phyloP scores from a whole-genome alignment of 495 filamentous ascomycete species.

The Neurospora sp. region DNA sequence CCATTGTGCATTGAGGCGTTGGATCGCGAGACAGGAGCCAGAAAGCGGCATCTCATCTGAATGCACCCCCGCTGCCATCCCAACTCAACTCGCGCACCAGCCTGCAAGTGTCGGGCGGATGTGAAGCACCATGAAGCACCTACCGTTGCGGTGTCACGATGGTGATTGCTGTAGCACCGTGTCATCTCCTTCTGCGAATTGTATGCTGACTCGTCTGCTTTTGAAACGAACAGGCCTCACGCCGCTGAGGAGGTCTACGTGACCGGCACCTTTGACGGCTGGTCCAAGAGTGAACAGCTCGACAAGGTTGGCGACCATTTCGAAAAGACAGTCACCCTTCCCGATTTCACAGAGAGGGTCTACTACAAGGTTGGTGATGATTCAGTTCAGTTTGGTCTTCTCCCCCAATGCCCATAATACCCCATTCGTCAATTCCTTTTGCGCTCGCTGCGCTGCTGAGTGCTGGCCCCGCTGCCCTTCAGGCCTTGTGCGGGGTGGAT shows the following conservation, averaged over 20 bases:
- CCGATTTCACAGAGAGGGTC: conserved; percentile 53
- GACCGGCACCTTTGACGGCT: conserved; percentile 92
- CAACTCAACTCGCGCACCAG: background rate
- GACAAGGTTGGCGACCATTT: conserved; percentile 61
- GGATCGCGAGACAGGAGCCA: conserved; percentile 5
- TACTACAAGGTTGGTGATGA: conserved; percentile 64
- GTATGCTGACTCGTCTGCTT: conserved; percentile 12
- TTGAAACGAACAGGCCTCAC: conserved; percentile 48
- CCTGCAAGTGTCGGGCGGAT: conserved; percentile 12
- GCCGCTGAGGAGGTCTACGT: conserved; percentile 80
- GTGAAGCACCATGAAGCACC: background rate
- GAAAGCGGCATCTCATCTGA: conserved; percentile 2
- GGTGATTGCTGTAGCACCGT: conserved; percentile 4
- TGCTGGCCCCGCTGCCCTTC: background rate
- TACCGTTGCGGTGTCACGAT: conserved; percentile 5
- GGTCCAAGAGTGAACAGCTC: conserved; percentile 73
- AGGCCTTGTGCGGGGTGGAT: background rate
- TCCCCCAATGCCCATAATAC: background rate
- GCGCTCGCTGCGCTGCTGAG: background rate
- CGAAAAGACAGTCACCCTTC: conserved; percentile 66
- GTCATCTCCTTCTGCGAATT: background rate
- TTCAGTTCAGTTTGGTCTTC: conserved; percentile 9
- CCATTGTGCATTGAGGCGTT: background rate
- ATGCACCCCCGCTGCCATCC: background rate
- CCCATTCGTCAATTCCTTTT: background rate